Conservation (phyloP, 495 filamentous ascomycete species). For the Aspergillus olivimuriae region DNA sequence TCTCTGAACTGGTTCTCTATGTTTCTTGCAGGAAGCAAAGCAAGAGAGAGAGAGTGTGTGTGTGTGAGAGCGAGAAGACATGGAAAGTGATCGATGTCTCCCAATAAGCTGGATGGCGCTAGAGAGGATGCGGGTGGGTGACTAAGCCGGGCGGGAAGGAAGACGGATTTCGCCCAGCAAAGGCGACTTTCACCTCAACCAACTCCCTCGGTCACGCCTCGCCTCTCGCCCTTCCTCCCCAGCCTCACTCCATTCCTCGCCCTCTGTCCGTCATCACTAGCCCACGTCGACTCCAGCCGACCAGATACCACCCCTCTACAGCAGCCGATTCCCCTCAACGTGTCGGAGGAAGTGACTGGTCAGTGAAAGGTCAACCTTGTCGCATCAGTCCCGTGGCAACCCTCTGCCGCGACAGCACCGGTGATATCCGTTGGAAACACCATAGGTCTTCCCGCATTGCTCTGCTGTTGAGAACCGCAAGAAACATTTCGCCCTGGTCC, state of each 20-base stretch:
- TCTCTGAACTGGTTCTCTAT: too few relatives aligned
- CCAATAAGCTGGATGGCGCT: too few relatives aligned
- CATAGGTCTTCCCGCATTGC: too few relatives aligned
- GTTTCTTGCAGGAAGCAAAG: too few relatives aligned
- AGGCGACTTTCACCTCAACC: constrained; percentile 36
- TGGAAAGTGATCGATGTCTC: too few relatives aligned
- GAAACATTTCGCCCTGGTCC: too few relatives aligned
- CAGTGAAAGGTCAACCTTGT: too few relatives aligned
- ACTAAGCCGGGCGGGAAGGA: constrained; percentile 34
- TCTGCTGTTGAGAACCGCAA: not conserved
- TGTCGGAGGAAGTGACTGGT: constrained; percentile 9
- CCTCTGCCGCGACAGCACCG: constrained; percentile 15
- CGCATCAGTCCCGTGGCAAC: constrained; percentile 18
- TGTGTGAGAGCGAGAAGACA: too few relatives aligned
- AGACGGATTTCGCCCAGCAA: constrained; percentile 39
- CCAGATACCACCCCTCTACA: constrained; percentile 8
- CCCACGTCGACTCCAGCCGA: not conserved
- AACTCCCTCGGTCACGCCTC: constrained; percentile 27
- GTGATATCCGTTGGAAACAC: constrained; percentile 8
- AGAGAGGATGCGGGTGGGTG: constrained; percentile 15
- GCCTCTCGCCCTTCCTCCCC: constrained; percentile 8
- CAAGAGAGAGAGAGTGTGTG: too few relatives aligned
- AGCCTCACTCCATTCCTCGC: not conserved
- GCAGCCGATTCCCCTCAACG: constrained; percentile 6
- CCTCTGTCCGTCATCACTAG: not conserved